Percentiles rank a stretch among this genome's conserved stretches.
Evolutionary conservation across 73 alveolate genomes (phyloP).

Genomic region (Breviolum minutum): DNA sequence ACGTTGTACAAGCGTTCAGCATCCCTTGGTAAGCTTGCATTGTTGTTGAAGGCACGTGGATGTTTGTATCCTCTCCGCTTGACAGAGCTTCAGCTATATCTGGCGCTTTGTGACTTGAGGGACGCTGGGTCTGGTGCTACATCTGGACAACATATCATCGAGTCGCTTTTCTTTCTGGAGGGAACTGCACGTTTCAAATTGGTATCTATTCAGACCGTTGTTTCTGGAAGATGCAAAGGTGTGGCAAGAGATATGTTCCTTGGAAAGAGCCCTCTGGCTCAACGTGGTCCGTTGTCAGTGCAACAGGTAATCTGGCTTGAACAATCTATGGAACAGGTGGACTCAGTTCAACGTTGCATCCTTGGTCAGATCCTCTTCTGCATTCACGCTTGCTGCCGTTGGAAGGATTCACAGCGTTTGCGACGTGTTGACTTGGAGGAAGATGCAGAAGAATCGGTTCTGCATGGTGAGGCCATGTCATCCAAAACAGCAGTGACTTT

Average conservation of each 20-base stretch:
- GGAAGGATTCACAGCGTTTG: not conserved
- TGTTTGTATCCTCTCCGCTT: too few relatives aligned
- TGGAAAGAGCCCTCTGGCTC: not conserved
- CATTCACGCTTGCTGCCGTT: slow-evolving; percentile 6
- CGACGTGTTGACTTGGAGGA: not conserved
- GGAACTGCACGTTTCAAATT: too few relatives aligned
- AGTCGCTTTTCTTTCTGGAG: too few relatives aligned
- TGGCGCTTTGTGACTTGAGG: too few relatives aligned
- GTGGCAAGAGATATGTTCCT: not conserved
- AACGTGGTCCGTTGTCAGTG: not conserved
- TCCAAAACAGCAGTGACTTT: not conserved
- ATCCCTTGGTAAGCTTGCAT: not conserved
- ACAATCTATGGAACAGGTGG: not conserved
- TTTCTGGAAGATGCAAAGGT: not conserved
- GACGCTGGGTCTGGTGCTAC: too few relatives aligned
- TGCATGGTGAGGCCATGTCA: not conserved
- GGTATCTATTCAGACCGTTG: not conserved
- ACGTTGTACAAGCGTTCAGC: not conserved
- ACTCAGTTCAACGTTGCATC: not conserved
- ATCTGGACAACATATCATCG: too few relatives aligned
- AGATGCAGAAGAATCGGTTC: not conserved
- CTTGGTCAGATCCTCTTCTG: too few relatives aligned
- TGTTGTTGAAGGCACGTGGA: not conserved
- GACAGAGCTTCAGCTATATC: too few relatives aligned
- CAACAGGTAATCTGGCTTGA: not conserved